These are phyloP conservation scores for Fusarium fujikuroi DNA, from an alignment of 2,329 filamentous ascomycete genomes.

Conservation along the genomic window DNA sequence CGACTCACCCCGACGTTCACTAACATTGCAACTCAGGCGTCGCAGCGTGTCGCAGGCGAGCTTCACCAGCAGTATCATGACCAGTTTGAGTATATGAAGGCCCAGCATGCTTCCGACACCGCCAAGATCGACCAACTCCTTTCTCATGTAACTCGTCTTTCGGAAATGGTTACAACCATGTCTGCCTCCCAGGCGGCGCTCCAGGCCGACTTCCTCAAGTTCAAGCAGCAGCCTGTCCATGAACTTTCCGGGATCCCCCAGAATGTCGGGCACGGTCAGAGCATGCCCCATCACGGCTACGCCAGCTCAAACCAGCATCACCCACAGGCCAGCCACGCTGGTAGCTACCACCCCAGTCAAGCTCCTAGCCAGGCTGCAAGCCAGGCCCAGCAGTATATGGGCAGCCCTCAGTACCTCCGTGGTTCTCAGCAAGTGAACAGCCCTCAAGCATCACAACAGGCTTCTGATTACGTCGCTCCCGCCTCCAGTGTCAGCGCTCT, in stretches of 20 bases:
- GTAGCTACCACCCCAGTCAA: constrained; percentile 50
- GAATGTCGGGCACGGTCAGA: constrained; percentile 34
- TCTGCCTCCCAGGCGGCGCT: constrained; percentile 74
- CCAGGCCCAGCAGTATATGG: constrained; percentile 49
- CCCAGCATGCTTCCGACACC: constrained; percentile 61
- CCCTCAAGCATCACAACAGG: constrained; percentile 48
- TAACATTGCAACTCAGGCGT: constrained; percentile 71
- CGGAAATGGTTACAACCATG: constrained; percentile 76
- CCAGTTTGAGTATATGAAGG: constrained; percentile 62
- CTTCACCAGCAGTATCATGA: constrained; percentile 71
- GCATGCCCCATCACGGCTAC: constrained; percentile 45
- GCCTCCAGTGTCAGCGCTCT: constrained; percentile 49
- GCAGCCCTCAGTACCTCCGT: constrained; percentile 52
- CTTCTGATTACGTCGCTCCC: constrained; percentile 50
- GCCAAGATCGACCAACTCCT: constrained; percentile 80
- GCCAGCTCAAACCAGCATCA: constrained; percentile 37
- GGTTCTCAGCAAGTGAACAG: constrained; percentile 48
- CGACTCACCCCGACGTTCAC: constrained; percentile 75
- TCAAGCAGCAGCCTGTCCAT: constrained; percentile 61
- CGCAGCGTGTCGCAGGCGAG: constrained; percentile 74
- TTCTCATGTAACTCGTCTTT: constrained; percentile 71
- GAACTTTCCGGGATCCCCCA: constrained; percentile 53
- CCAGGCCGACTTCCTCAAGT: constrained; percentile 71
- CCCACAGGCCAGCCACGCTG: constrained; percentile 45
- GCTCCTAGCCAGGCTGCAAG: constrained; percentile 48